Evolutionary conservation across 345 rosid genomes (phyloP), one percentile per base, ranked within the genome.

Genomic region (Abelmoschus esculentus): DNA sequence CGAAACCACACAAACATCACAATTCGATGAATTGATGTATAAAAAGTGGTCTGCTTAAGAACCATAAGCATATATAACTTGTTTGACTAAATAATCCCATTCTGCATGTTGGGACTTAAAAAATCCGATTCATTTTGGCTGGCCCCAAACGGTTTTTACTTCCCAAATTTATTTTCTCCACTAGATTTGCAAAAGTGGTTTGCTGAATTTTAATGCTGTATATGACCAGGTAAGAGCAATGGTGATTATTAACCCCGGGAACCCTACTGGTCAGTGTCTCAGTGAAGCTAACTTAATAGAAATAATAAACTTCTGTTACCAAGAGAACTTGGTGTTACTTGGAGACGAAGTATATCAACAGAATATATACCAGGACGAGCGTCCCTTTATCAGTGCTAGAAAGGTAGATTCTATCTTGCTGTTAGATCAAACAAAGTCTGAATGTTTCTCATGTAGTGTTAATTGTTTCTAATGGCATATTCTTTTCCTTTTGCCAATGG

Each of bases 201-300:
- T 72, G 32, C 26, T 22, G 1, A 22, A 22, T 1, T 22, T 22
- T 22, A 22, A 22, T 22, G 26, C 0, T 22, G 26, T 22, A 22
- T 22, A 15, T 81, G 71, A 66, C 46, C 86, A 95, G 99, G 90
- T 90, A 56, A 85, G 86, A 81, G 99, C 99, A 46, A 91, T 95
- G 99, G 99, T 95, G 72, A 91, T 95, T 73, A 95, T 95, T 63
- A 95, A 95, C 85, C 99, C 99, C 2, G 99, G 97, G n/a, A 95
- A 95, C 80, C 99, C 99, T 42, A 95, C 99, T 38, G 99, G 99
- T n/a, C 93, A 87, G 79, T 95, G 99, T 76, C 90, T 95, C 49
- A 95, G 99, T 67, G 92, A 76, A 86, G 85, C 95, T 71, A 95
- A 95, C 77, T 77, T 95, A 65, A 85, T 83, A 80, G 97, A 91